Evolutionary conservation across 2,329 filamentous ascomycete species (phyloP).

Genomic region (Aspergillus japonicus): DNA sequence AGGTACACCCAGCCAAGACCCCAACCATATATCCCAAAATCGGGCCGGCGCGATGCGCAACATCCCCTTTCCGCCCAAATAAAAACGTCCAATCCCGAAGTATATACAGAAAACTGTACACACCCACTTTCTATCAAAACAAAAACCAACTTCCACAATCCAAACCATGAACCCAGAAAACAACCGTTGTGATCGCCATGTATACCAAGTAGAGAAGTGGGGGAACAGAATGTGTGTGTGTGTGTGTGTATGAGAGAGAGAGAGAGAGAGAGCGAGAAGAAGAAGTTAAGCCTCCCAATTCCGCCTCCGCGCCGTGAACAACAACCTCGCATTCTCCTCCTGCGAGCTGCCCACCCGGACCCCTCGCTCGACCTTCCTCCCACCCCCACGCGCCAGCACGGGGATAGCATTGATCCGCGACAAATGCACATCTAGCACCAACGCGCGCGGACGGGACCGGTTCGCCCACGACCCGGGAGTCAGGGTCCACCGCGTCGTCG

Average conservation of each 20-base stretch:
- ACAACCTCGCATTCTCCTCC: conserved; percentile 33
- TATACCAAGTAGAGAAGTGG: background rate
- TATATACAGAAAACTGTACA: no score
- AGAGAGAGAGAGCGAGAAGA: background rate
- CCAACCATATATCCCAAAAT: no score
- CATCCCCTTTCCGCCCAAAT: no score
- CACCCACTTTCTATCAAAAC: no score
- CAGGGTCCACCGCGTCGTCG: conserved; percentile 12
- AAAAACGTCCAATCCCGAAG: no score
- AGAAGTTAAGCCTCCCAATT: conserved; percentile 34
- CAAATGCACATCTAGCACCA: conserved; percentile 27
- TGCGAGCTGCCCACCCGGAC: conserved; percentile 9
- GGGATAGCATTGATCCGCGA: conserved; percentile 25
- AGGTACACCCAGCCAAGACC: no score
- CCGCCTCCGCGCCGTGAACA: conserved; percentile 38
- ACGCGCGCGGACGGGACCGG: conserved; percentile 17
- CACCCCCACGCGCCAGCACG: conserved; percentile 8
- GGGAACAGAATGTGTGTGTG: background rate
- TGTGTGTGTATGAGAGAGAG: no score
- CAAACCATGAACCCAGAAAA: no score
- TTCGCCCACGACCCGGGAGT: conserved; percentile 24
- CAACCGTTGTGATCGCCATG: no score
- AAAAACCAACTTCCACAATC: no score
- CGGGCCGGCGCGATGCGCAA: no score
- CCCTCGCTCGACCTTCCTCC: background rate